Evolutionary conservation across 371 early-diverging fungal species (phyloP).

Genomic region (Lichtheimia ramosa): DNA sequence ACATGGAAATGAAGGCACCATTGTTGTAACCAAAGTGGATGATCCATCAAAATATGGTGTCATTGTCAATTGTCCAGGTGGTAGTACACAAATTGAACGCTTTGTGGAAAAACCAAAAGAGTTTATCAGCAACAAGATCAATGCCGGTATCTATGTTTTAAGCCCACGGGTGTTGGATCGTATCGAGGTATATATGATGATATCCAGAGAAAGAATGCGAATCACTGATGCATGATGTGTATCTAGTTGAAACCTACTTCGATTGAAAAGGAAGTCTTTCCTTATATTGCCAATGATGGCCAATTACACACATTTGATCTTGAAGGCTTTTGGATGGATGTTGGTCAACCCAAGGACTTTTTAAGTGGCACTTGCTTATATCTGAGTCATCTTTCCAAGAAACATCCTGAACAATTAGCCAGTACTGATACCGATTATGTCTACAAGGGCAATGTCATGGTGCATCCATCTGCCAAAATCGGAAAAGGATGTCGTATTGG

Average conservation of each 20-base stretch:
- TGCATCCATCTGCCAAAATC: constrained; percentile 90
- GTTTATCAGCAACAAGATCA: constrained; percentile 96
- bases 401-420: constrained; percentile 69
- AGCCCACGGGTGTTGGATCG: constrained; percentile 88
- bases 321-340: constrained; percentile 99
- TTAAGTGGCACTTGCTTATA: constrained; percentile 95
- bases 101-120: constrained; percentile 99
- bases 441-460: constrained; percentile 83
- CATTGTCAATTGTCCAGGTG: constrained; percentile 70
- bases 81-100: constrained; percentile 76
- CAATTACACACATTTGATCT: constrained; percentile 92
- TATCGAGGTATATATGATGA: constrained; percentile 63
- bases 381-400: constrained; percentile 79
- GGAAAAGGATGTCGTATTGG: constrained; percentile 95
- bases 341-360: constrained; percentile 99
- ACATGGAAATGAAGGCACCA: constrained; percentile 94
- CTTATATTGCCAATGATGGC: constrained; percentile 85
- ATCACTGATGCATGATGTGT: too few species aligned
- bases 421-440: constrained; percentile 66
- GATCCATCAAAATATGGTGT: constrained; percentile 99
- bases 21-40: constrained; percentile 94
- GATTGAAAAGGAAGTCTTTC: constrained; percentile 99
- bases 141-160: constrained; percentile 99
- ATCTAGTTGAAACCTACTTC: constrained; percentile 86
- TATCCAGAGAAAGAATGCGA: too few species aligned